Conservation (phyloP, 306 rosid species). For the Malus domestica region ASM211411v1 NC_041805.1:2853001-2853500, state of each 20-base stretch:
- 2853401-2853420: not conserved
- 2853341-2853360: slow-evolving; percentile 7
- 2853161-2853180: slow-evolving; percentile 28
- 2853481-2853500: no score
- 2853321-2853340: not conserved
- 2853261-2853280: slow-evolving; percentile 19
- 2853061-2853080: slow-evolving; percentile 37
- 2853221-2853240: not conserved
- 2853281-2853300: slow-evolving; percentile 35
- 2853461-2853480: no score
- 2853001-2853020: slow-evolving; percentile 13
- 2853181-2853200: not conserved
- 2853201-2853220: not conserved
- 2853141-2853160: slow-evolving; percentile 26
- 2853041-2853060: slow-evolving; percentile 23
- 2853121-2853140: slow-evolving; percentile 20
- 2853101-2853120: slow-evolving; percentile 33
- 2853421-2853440: not conserved
- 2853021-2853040: slow-evolving; percentile 20
- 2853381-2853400: slow-evolving; percentile 3
- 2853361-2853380: not conserved
- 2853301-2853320: slow-evolving; percentile 20
- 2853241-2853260: slow-evolving; percentile 33
- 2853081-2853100: slow-evolving; percentile 37
- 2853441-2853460: not conserved